Conservation (phyloP, 345 rosid species). For the Brassica juncea region DNA sequence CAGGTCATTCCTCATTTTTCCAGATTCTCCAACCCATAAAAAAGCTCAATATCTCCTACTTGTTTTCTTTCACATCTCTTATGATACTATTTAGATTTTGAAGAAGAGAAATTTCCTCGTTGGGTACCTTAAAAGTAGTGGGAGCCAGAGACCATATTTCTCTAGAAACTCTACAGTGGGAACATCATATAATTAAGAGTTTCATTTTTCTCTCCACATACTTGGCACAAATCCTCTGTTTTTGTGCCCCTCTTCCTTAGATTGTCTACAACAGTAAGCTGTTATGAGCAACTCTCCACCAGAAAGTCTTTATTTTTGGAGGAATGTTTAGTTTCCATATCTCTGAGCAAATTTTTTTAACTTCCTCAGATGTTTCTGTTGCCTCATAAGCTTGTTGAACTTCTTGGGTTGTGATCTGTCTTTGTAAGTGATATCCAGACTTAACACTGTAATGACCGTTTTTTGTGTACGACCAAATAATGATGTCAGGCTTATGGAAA, state of each 20-base stretch:
- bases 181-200: not conserved
- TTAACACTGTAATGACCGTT: not conserved
- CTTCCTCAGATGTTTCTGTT: not conserved
- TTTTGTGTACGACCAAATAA: not conserved
- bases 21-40: too few relatives aligned
- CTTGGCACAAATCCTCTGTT: not conserved
- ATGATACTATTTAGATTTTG: too few relatives aligned
- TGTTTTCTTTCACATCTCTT: too few relatives aligned
- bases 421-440: not conserved
- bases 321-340: not conserved
- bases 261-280: not conserved
- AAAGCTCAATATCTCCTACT: too few relatives aligned
- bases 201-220: not conserved
- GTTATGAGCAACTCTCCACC: not conserved
- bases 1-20: not conserved
- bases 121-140: not conserved
- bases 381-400: not conserved
- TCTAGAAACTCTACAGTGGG: not conserved
- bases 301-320: not conserved
- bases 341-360: not conserved
- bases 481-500: not conserved
- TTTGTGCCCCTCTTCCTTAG: not conserved
- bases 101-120: too few relatives aligned
- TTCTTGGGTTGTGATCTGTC: not conserved
- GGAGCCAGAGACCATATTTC: not conserved